Evolutionary conservation across 139 green algal species (phyloP).

Genomic region (Tetradesmus obliquus): DNA sequence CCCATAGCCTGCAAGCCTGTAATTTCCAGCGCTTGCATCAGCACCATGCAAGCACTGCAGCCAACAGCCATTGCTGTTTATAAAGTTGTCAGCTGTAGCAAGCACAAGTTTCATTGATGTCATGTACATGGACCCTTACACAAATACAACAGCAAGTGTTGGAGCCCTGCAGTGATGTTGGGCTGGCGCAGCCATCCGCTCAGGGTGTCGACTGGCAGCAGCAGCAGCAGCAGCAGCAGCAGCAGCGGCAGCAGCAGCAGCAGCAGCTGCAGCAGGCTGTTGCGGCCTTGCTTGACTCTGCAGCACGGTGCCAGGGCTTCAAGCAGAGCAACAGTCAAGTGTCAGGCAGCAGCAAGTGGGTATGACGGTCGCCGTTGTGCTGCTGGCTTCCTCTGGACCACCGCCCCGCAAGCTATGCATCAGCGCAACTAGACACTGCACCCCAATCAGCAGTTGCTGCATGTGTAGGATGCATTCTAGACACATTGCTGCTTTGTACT

Average conservation of each 20-base stretch:
- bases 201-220: neutral
- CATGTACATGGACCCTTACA: too few relatives aligned
- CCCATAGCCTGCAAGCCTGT: too few relatives aligned
- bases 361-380: too few relatives aligned
- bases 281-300: neutral
- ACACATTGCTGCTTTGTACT: too few relatives aligned
- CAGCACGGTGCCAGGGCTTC: neutral
- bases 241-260: neutral
- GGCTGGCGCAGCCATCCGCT: neutral
- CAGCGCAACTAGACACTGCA: too few relatives aligned
- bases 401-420: too few relatives aligned
- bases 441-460: too few relatives aligned
- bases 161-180: neutral
- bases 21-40: too few relatives aligned
- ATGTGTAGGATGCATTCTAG: too few relatives aligned
- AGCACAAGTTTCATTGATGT: neutral
- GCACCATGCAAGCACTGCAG: too few relatives aligned
- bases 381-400: too few relatives aligned
- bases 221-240: slow-evolving; percentile 17
- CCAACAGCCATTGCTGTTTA: neutral
- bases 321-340: neutral
- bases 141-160: neutral
- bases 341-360: neutral
- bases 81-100: neutral
- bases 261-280: neutral